These are phyloP conservation scores for Pulicaria dysenterica DNA, from an alignment of 129 eudicot genomes.

Conservation along the genomic window DNA sequence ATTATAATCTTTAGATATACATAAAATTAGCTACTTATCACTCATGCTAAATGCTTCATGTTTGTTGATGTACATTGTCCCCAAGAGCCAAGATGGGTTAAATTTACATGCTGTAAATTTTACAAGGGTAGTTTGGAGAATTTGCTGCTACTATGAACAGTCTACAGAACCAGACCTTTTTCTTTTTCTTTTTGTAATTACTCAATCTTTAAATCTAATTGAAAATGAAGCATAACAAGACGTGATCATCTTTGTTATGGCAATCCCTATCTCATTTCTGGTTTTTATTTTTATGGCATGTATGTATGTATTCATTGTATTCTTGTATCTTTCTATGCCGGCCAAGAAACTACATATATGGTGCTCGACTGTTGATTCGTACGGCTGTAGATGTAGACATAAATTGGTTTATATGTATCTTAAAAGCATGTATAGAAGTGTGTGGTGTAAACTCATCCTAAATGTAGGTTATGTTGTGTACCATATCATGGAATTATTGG, in stretches of 20 bases:
- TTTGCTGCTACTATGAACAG: neutral
- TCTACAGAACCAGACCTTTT: neutral
- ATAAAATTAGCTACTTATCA: neutral
- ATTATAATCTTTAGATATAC: neutral
- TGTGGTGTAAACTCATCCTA: conserved; percentile 18
- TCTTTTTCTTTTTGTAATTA: neutral
- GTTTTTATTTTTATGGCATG: conserved; percentile 7
- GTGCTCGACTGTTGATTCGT: no score
- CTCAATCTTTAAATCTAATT: neutral
- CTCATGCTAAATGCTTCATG: no score
- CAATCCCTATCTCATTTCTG: conserved; percentile 6
- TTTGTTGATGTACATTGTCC: no score
- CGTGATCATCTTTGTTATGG: conserved; percentile 29
- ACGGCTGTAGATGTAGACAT: no score
- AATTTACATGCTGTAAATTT: no score
- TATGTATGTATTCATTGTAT: conserved; percentile 6
- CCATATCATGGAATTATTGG: conserved; percentile 3
- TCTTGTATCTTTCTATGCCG: conserved; percentile 10
- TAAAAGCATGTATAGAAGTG: conserved; percentile 8
- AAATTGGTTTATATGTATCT: neutral
- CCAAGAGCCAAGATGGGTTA: no score
- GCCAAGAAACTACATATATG: neutral
- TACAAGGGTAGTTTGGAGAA: conserved; percentile 24
- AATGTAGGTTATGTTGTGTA: conserved; percentile 8
- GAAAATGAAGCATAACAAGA: conserved; percentile 19